Evolutionary conservation across 1,139 yeast species (phyloP).

Genomic region (Zygosaccharomyces pseudobailii): DNA sequence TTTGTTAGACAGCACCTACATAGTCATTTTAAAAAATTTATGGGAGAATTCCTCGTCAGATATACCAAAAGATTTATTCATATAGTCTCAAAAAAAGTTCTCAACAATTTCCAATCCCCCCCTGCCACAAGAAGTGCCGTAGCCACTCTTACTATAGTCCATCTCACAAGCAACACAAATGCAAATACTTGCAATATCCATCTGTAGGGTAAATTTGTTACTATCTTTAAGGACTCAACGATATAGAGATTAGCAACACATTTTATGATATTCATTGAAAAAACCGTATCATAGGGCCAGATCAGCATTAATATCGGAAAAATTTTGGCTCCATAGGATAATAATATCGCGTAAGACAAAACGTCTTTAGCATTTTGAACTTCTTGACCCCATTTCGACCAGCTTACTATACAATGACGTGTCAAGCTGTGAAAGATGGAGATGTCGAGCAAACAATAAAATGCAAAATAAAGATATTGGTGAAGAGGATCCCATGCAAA

Average conservation of each 20-base stretch:
- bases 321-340: slow-evolving; percentile 73
- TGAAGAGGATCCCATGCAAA: slow-evolving; percentile 43
- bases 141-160: slow-evolving; percentile 26
- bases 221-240: slow-evolving; percentile 60
- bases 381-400: slow-evolving; percentile 42
- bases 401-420: slow-evolving; percentile 38
- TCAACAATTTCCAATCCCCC: slow-evolving; percentile 8
- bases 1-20: not conserved
- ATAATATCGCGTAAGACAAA: slow-evolving; percentile 61
- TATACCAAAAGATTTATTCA: slow-evolving; percentile 5
- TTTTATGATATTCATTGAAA: slow-evolving; percentile 57
- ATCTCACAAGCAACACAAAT: slow-evolving; percentile 23
- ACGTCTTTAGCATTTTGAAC: slow-evolving; percentile 20
- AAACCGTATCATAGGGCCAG: slow-evolving; percentile 88
- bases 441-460: slow-evolving; percentile 59
- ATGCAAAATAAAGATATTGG: slow-evolving; percentile 66
- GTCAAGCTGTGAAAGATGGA: slow-evolving; percentile 48
- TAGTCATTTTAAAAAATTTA: not conserved
- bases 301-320: slow-evolving; percentile 92
- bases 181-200: slow-evolving; percentile 34
- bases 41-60: not conserved
- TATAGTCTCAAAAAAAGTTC: slow-evolving; percentile 6
- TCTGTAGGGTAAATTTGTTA: slow-evolving; percentile 43
- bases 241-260: slow-evolving; percentile 59
- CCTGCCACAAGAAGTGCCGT: slow-evolving; percentile 26